Conservation (phyloP, 495 filamentous ascomycete species). For the Penicillium bovifimosum region DNA sequence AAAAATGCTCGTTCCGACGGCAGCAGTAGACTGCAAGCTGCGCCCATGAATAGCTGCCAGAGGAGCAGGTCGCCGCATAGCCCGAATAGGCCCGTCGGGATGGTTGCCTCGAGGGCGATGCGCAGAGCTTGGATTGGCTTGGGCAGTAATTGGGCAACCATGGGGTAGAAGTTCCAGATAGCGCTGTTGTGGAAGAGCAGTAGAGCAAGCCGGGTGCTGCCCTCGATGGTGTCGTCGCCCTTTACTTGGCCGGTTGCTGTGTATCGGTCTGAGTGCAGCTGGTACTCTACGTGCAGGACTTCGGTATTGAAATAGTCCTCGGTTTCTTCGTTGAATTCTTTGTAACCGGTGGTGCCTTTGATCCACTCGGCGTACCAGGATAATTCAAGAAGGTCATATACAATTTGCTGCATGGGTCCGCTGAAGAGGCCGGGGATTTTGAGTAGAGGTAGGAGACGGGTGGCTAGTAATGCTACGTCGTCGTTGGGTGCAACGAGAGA, state of each 20-base stretch:
- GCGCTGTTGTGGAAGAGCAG: slow-evolving; percentile 43
- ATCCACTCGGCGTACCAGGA: slow-evolving; percentile 43
- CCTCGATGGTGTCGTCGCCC: slow-evolving; percentile 45
- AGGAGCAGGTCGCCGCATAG: slow-evolving; percentile 37
- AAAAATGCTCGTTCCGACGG: slow-evolving; percentile 33
- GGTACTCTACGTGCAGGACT: slow-evolving; percentile 41
- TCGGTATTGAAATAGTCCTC: slow-evolving; percentile 46
- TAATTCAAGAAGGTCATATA: slow-evolving; percentile 38
- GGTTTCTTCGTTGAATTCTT: slow-evolving; percentile 35
- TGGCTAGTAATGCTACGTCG: slow-evolving; percentile 33
- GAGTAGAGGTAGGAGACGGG: slow-evolving; percentile 32
- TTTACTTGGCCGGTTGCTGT: slow-evolving; percentile 57
- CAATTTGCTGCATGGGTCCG: slow-evolving; percentile 27
- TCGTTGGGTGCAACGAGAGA: slow-evolving; percentile 31
- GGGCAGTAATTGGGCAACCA: slow-evolving; percentile 35
- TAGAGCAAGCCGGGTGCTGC: slow-evolving; percentile 38
- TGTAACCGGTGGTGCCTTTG: slow-evolving; percentile 27
- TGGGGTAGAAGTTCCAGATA: slow-evolving; percentile 45
- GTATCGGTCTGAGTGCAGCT: slow-evolving; percentile 45
- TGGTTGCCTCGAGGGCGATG: slow-evolving; percentile 32
- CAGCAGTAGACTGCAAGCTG: slow-evolving; percentile 29
- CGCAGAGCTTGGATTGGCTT: slow-evolving; percentile 38
- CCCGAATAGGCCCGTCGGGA: slow-evolving; percentile 31
- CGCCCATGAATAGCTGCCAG: slow-evolving; percentile 41
- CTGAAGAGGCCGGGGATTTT: slow-evolving; percentile 40